A percentile compares a stretch with the other conserved stretches of the same genome.
phyloP scores from a whole-genome alignment of 108 stramenopile species.

The Asterionellopsis glacialis region DNA sequence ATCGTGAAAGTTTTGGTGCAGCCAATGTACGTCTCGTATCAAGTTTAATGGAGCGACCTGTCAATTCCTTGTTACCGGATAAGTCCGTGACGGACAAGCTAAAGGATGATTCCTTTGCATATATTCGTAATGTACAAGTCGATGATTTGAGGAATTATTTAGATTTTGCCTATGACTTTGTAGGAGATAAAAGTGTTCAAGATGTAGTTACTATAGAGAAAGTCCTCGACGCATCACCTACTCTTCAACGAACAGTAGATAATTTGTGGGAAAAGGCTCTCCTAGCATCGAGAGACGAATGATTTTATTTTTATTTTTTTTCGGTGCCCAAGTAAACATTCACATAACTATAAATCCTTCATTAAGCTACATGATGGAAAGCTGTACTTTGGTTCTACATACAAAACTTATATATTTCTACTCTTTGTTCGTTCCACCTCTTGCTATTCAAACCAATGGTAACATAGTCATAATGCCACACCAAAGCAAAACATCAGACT shows the following conservation, averaged over 20 bases:
- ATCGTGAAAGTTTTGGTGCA: conserved; percentile 42
- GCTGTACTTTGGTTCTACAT: too few relatives aligned
- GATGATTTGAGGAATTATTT: conserved; percentile 18
- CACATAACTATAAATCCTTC: too few relatives aligned
- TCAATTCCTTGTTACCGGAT: conserved; percentile 12
- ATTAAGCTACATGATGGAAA: too few relatives aligned
- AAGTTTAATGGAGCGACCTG: conserved; percentile 44
- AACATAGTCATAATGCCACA: too few relatives aligned
- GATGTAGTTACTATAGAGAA: conserved; percentile 4
- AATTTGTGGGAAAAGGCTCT: not conserved
- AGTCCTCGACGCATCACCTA: conserved; percentile 21
- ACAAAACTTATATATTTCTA: too few relatives aligned
- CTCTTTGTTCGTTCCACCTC: too few relatives aligned
- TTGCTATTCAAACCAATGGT: too few relatives aligned
- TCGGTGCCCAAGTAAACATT: too few relatives aligned
- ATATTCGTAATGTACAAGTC: conserved; percentile 9
- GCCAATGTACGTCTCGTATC: conserved; percentile 49
- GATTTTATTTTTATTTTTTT: too few relatives aligned
- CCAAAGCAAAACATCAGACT: too few relatives aligned
- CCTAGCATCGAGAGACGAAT: too few relatives aligned
- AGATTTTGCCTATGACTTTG: conserved; percentile 19
- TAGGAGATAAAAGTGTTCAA: conserved; percentile 20
- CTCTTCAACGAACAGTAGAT: conserved; percentile 14
- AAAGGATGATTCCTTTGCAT: conserved; percentile 16
- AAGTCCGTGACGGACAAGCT: conserved; percentile 2